Base-by-base conservation (phyloP, 768 basidiomycete genomes). In the Neoboletus magnificus region DNA sequence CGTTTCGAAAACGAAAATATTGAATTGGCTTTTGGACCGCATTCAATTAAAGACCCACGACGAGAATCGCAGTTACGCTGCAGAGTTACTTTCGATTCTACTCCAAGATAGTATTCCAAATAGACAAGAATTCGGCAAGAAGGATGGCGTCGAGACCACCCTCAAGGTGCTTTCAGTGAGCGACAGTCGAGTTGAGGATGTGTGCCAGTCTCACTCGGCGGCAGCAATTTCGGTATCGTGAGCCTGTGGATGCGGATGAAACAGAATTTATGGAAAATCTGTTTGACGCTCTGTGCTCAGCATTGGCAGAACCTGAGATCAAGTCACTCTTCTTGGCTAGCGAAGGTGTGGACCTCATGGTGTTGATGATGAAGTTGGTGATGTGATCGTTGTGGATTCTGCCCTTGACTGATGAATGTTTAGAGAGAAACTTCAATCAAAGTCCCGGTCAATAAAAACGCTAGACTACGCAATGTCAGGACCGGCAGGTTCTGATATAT, bases 241-340 rank as follows among this genome's bases (percentile, higher is more conserved):
- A 98, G 66, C 96, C 96, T 15, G 75, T 76, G 0, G 87, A 94
- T 60, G 80, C 87, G 9, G 97, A 98, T 58, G 97, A 99, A 73
- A 79, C 84, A 5, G 97, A 99, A 70, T 98, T 93, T 72, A 95
- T 98, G 94, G 97, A 98, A 69, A 98, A 99, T 70, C 65, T 93
- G 4, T 98, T 98, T 66, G 91, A 98, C 67, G 72, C 86, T 0
- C 72, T 99, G 23, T 98, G 97, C 68, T 95, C 94, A 1, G 81
- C 87, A 0, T 77, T 98, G 23, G 82, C 77, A 33, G 94, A 96
- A 70, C 77, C 85, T 15, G 77, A 84, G 45, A 83, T 89, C 68
- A 98, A 98, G 72, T 70, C 79, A 18, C 72, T 85, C 4, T 98
- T 99, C 73, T 74, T 93, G n/a, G 82, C 85, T 11, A 87, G 87